These are phyloP conservation scores for Syzygium aromaticum DNA, from an alignment of 345 rosid genomes.

Conservation along the genomic window DNA sequence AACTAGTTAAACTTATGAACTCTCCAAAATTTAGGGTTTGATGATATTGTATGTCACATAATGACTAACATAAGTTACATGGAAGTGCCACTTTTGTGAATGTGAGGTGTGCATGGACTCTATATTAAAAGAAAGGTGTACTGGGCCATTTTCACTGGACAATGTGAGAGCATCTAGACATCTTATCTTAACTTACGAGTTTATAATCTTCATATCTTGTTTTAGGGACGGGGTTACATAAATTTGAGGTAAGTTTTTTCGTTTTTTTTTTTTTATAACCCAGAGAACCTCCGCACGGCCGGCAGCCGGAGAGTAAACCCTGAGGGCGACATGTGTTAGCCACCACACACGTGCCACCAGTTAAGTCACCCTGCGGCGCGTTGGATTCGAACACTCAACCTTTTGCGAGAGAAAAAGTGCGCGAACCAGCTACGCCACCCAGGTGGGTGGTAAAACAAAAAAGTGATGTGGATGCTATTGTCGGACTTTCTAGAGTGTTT, in stretches of 20 bases:
- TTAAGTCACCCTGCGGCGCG: no score
- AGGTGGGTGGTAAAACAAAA: no score
- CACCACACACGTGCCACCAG: no score
- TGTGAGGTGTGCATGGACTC: not conserved
- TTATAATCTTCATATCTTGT: not conserved
- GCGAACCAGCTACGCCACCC: no score
- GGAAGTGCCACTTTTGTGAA: not conserved
- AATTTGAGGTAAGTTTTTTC: not conserved
- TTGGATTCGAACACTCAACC: no score
- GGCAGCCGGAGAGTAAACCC: no score
- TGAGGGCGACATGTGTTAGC: no score
- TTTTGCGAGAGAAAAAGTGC: no score
- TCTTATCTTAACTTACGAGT: not conserved
- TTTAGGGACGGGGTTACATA: not conserved
- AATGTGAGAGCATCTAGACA: not conserved
- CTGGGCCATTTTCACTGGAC: not conserved
- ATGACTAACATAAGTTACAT: not conserved
- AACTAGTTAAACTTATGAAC: not conserved
- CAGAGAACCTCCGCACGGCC: no score
- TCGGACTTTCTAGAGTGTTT: not conserved
- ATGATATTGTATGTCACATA: not conserved
- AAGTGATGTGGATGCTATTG: not conserved
- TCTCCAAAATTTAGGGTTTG: not conserved
- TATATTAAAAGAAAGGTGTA: not conserved
- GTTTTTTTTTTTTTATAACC: no score